A percentile compares a stretch with the other conserved stretches of the same genome.
phyloP scores from a whole-genome alignment of 495 filamentous ascomycete species.

The Diplogelasinospora grovesii region DNA sequence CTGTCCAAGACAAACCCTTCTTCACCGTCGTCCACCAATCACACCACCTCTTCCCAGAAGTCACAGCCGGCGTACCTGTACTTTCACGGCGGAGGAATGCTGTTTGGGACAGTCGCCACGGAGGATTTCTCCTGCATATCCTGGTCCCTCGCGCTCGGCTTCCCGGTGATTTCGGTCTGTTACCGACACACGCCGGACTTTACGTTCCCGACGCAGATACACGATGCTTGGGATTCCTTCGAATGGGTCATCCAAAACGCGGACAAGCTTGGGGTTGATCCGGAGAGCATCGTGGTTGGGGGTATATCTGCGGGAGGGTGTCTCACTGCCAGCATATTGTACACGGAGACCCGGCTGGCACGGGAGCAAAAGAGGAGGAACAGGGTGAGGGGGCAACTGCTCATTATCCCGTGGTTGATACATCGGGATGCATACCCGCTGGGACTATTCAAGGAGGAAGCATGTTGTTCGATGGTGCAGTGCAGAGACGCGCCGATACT shows the following conservation, averaged over 20 bases:
- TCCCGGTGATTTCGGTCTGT: constrained; percentile 38
- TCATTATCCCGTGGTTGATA: constrained; percentile 38
- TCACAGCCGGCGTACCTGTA: constrained; percentile 45
- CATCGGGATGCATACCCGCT: constrained; percentile 28
- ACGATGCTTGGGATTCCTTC: constrained; percentile 43
- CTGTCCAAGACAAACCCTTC: neutral
- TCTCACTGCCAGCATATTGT: constrained; percentile 40
- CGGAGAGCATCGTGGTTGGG: constrained; percentile 36
- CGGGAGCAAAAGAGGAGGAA: constrained; percentile 18
- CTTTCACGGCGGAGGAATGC: constrained; percentile 46
- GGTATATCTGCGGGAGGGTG: constrained; percentile 43
- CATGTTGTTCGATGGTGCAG: constrained; percentile 34
- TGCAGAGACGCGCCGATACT: constrained; percentile 36
- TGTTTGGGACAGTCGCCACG: constrained; percentile 38
- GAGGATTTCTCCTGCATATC: constrained; percentile 44
- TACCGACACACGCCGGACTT: constrained; percentile 45
- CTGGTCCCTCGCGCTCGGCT: constrained; percentile 20
- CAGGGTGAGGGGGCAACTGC: constrained; percentile 35
- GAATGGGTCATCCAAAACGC: constrained; percentile 38
- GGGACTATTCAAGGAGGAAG: constrained; percentile 27
- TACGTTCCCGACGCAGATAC: constrained; percentile 35
- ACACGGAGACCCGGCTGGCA: constrained; percentile 24
- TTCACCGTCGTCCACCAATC: constrained; percentile 18
- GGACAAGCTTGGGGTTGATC: constrained; percentile 25
- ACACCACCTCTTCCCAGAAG: no score